Conservation (phyloP, 176 grass and related monocot species). For the Bothriochloa decipiens region DNA sequence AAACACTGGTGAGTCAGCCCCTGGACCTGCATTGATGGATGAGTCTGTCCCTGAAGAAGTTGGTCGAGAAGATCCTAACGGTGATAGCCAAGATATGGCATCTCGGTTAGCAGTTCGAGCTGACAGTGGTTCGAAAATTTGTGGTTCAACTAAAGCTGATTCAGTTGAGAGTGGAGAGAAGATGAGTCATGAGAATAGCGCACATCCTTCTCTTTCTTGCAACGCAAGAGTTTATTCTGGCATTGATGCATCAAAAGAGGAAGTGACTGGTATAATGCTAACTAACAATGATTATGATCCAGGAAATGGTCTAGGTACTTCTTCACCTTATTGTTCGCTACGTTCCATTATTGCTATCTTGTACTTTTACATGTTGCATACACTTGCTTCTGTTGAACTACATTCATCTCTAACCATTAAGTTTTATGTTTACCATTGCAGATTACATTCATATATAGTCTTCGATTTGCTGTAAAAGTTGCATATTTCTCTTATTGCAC, state of each 20-base stretch:
- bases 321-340: slow-evolving; percentile 15
- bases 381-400: slow-evolving; percentile 20
- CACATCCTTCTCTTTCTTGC: slow-evolving; percentile 93
- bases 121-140: slow-evolving; percentile 89
- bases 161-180: slow-evolving; percentile 89
- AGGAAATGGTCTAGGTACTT: slow-evolving; percentile 70
- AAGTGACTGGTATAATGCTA: slow-evolving; percentile 69
- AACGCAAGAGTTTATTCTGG: slow-evolving; percentile 89
- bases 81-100: slow-evolving; percentile 94
- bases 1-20: slow-evolving; percentile 86
- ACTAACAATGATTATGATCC: slow-evolving; percentile 45
- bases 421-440: neutral
- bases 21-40: slow-evolving; percentile 86
- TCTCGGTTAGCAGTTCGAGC: slow-evolving; percentile 75
- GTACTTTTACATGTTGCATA: slow-evolving; percentile 21
- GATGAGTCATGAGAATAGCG: slow-evolving; percentile 68
- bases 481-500: neutral
- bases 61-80: slow-evolving; percentile 63
- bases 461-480: neutral
- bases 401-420: neutral
- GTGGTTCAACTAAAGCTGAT: slow-evolving; percentile 88
- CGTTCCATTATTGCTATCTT: neutral
- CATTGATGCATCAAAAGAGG: slow-evolving; percentile 89
- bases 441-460: neutral
- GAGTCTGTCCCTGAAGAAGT: slow-evolving; percentile 80